phyloP scores from a whole-genome alignment of 768 basidiomycete species.

The Mycena vulgaris region DNA sequence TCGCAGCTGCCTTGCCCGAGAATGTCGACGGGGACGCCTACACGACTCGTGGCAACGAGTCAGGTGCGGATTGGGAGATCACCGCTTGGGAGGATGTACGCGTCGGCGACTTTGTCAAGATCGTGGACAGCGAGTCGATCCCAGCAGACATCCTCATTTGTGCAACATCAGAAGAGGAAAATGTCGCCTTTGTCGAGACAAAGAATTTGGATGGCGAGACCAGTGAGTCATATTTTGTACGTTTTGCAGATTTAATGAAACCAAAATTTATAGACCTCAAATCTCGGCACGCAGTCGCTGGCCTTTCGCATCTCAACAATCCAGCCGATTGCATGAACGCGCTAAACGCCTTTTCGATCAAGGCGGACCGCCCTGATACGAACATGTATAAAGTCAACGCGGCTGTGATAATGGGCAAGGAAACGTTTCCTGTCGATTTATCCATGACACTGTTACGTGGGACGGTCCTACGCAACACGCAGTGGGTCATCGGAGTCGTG shows the following conservation, averaged over 20 bases:
- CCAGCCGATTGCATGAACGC: slow-evolving; percentile 72
- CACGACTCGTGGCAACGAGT: background rate
- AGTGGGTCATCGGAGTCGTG: slow-evolving; percentile 95
- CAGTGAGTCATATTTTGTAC: slow-evolving; percentile 64
- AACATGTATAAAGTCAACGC: slow-evolving; percentile 96
- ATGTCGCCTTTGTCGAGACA: slow-evolving; percentile 93
- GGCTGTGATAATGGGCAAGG: slow-evolving; percentile 70
- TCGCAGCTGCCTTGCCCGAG: background rate
- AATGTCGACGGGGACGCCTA: slow-evolving; percentile 46
- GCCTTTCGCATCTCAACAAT: slow-evolving; percentile 80
- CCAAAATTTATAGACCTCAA: too few relatives aligned
- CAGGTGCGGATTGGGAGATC: slow-evolving; percentile 65
- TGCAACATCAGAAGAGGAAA: slow-evolving; percentile 87
- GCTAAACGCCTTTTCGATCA: slow-evolving; percentile 75
- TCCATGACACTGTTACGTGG: slow-evolving; percentile 90
- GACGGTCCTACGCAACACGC: slow-evolving; percentile 94
- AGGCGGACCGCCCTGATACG: slow-evolving; percentile 90
- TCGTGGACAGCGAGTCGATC: slow-evolving; percentile 75
- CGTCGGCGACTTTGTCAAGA: slow-evolving; percentile 91
- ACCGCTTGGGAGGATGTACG: slow-evolving; percentile 88
- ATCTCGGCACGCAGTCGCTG: slow-evolving; percentile 86
- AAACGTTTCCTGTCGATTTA: slow-evolving; percentile 81
- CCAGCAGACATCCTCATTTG: slow-evolving; percentile 84
- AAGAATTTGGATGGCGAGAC: slow-evolving; percentile 99
- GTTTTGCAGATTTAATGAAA: too few relatives aligned